A percentile compares a stretch with the other conserved stretches of the same genome.
These are phyloP conservation scores for Davidsoniella virescens DNA, from an alignment of 2,329 filamentous ascomycete genomes.

Conservation along the genomic window DNA sequence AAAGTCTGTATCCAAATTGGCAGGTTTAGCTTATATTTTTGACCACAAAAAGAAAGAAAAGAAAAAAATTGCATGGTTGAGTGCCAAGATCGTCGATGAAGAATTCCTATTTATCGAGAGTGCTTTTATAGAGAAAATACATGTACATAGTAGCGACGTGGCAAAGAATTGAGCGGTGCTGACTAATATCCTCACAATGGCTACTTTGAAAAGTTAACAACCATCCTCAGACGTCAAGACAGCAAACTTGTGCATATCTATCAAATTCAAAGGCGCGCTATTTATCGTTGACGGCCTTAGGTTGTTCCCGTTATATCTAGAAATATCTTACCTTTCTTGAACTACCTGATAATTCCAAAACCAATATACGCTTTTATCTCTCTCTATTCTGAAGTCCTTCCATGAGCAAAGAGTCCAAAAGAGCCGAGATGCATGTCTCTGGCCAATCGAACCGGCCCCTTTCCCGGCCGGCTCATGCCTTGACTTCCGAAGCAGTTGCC, in stretches of 20 bases:
- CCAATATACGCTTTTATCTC: background rate
- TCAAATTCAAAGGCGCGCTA: too few species aligned
- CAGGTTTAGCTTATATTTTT: background rate
- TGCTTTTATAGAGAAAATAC: too few species aligned
- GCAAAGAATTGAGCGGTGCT: too few species aligned
- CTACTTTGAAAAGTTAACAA: too few species aligned
- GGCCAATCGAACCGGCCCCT: conserved; percentile 25
- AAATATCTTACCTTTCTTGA: background rate
- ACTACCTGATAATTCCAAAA: background rate
- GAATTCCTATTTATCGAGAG: too few species aligned
- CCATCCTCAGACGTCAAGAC: too few species aligned
- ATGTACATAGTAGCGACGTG: too few species aligned
- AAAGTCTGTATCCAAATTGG: conserved; percentile 4
- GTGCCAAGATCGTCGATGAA: too few species aligned
- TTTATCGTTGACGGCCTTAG: too few species aligned
- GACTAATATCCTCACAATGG: too few species aligned
- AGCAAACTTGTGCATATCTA: too few species aligned
- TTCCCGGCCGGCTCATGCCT: conserved; percentile 39
- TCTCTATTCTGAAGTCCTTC: background rate
- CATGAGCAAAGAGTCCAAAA: conserved; percentile 1
- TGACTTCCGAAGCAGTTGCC: conserved; percentile 31
- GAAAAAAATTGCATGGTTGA: background rate
- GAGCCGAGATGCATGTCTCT: conserved; percentile 17
- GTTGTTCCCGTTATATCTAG: too few species aligned
- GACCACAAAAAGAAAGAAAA: background rate